Evolutionary conservation across 1,139 yeast species (phyloP), one percentile per base, ranked within the genome.

Genomic region (Diutina catenulata): DNA sequence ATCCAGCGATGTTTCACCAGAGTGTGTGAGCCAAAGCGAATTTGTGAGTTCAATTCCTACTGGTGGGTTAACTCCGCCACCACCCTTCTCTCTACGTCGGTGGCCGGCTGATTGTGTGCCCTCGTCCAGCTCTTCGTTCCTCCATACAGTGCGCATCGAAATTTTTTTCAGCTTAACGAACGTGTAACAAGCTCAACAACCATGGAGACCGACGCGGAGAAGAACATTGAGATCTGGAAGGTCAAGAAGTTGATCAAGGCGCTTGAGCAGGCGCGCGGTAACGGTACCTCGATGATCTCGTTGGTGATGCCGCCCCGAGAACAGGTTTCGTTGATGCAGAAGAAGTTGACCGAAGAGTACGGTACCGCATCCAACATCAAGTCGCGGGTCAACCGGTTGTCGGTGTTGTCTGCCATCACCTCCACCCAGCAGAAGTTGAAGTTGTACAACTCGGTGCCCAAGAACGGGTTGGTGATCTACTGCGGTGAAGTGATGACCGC

Each of bases 311-410:
- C 98, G 36, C 98, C 98, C 50, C 81, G 76, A 57, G 93, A 94
- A 42, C 98, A 91, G 63, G 81, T 91, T 52, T 73, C 97, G 13
- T 74, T 86, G 52, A 75, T 74, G 44, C 88, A 81, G 55, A 88
- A 84, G 65, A 81, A 84, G 91, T 73, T 91, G 63, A 84, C 96
- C 6, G 98, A 91, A 67, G 98, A 91, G 68, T 88, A 87, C 62
- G 98, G 98, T 60, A 91, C 98, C 15, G 98, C 98, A 4, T 86
- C 96, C 37, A 91, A 91, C 59, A 91, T 91, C 60, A 91, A 91
- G 62, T 88, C 97, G 27, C 82, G 98, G 59, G 98, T 91, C 41
- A 91, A 91, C 68, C 75, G 98, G 64, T 70, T 86, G 52, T 86
- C 96, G 28, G 98, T 91, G 39, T 68, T 91, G 47, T 82, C 95